Evolutionary conservation across 495 filamentous ascomycete genomes (phyloP).

Genomic region (Penicillium daleae): DNA sequence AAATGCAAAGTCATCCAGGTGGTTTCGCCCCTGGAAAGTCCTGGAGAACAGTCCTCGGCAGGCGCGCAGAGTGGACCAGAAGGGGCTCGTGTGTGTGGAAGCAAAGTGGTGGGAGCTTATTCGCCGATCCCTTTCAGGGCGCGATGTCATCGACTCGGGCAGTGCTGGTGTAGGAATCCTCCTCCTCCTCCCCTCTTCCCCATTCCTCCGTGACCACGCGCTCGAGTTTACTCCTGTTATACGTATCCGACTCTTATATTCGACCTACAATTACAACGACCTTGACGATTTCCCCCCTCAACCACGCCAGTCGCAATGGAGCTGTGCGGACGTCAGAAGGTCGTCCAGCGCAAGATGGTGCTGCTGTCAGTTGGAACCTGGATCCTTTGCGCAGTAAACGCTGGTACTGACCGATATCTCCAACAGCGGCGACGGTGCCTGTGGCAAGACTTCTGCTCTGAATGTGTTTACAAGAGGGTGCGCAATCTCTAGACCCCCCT

Average conservation of each 20-base stretch:
- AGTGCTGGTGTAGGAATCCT: constrained; percentile 36
- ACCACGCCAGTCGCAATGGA: constrained; percentile 39
- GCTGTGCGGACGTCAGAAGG: constrained; percentile 64
- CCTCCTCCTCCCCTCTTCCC: constrained; percentile 22
- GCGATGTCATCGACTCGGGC: constrained; percentile 49
- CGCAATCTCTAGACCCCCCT: constrained; percentile 29
- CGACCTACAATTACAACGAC: background rate
- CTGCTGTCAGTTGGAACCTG: constrained; percentile 71
- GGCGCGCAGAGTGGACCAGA: constrained; percentile 28
- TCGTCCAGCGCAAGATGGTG: constrained; percentile 97
- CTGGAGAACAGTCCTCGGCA: background rate
- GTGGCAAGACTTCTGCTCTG: constrained; percentile 94
- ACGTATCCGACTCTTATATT: background rate
- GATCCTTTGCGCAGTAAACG: background rate
- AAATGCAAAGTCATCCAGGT: background rate
- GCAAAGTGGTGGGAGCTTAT: constrained; percentile 29
- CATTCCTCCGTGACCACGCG: constrained; percentile 11
- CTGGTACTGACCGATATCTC: constrained; percentile 23
- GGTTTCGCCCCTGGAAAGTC: background rate
- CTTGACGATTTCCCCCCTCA: constrained; percentile 1
- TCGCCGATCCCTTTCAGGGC: constrained; percentile 43
- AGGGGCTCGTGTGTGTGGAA: constrained; percentile 21
- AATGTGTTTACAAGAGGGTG: constrained; percentile 99
- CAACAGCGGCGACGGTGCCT: constrained; percentile 89
- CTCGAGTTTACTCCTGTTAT: background rate